Conservation (phyloP, 2,329 filamentous ascomycete species). For the Penicillium sp. region DNA sequence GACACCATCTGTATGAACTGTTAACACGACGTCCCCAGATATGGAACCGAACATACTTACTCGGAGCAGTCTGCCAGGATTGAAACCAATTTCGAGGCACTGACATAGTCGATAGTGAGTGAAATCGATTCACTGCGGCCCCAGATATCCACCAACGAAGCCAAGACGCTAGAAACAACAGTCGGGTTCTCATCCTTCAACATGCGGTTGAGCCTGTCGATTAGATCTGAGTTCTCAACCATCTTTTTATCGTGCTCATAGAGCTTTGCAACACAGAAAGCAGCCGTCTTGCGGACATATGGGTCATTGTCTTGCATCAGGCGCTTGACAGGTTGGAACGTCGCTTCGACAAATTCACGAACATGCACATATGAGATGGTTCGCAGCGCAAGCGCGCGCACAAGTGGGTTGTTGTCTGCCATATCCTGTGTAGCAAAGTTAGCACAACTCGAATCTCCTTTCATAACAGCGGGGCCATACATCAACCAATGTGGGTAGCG, state of each 20-base stretch:
- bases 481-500: conserved; percentile 79
- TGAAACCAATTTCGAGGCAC: conserved; percentile 96
- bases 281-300: conserved; percentile 95
- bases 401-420: conserved; percentile 87
- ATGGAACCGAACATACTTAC: conserved; percentile 52
- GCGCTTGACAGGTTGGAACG: conserved; percentile 76
- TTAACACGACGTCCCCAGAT: conserved; percentile 8
- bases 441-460: background rate
- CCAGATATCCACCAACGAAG: conserved; percentile 95
- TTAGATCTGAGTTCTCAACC: conserved; percentile 87
- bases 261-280: conserved; percentile 93
- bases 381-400: conserved; percentile 84
- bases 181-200: conserved; percentile 95
- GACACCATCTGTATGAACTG: conserved; percentile 71
- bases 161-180: conserved; percentile 90
- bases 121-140: conserved; percentile 96
- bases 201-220: conserved; percentile 85
- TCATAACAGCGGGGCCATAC: conserved; percentile 46
- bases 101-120: conserved; percentile 94
- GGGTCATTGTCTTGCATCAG: conserved; percentile 84
- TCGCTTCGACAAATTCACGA: conserved; percentile 89
- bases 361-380: conserved; percentile 99
- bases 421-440: conserved; percentile 63
- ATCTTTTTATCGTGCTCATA: conserved; percentile 93
- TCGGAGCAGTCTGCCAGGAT: conserved; percentile 96